Base-by-base conservation (phyloP, 139 green algal species). In the Picochlorum sp. region DNA sequence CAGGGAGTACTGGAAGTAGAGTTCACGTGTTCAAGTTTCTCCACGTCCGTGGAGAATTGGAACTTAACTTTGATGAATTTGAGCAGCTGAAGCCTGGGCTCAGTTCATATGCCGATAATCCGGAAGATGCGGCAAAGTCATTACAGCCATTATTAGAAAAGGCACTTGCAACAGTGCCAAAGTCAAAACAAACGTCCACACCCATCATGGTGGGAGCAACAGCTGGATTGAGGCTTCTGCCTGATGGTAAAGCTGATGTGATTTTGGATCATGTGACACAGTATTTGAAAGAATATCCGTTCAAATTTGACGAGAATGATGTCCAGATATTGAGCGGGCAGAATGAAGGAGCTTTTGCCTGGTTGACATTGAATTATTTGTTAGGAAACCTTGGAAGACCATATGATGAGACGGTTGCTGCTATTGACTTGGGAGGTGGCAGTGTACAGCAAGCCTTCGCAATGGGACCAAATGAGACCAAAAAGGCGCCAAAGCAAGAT, bases 311-410 rank as follows among this genome's bases (percentile, higher is more conserved):
- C 7, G 13, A 38, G 23, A 45, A 72, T 1, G 68, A 76, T 9
- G 84, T 90, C 16, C 82, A 77, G 34, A 85, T 90, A 30, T 61
- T 90, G 45, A 80, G 80, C 57, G 84, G 82, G 71, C 34, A 65
- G 60, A 85, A 97, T 49, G 92, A 98, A 75, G 94, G 94, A 23
- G 94, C 85, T 0, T 99, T 94, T 72, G 89, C 87, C 2, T 99
- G 94, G 94, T 82, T 99, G 23, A 97, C 93, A 3, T 79, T 98
- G 15, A 99, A 99, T 75, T 98, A 97, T 82, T 73, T 98, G 56
- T 80, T 98, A 49, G 91, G 88, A 28, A 80, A 83, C 45, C 70
- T 97, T 9, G 86, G 80, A 4, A 70, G 74, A 18, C 65, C 72
- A 5, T 64, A 80, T 21, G 67, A 57, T 18, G 37, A 88, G 9